phyloP scores from a whole-genome alignment of 441 rosid species.

The Geranium incanum region DNA sequence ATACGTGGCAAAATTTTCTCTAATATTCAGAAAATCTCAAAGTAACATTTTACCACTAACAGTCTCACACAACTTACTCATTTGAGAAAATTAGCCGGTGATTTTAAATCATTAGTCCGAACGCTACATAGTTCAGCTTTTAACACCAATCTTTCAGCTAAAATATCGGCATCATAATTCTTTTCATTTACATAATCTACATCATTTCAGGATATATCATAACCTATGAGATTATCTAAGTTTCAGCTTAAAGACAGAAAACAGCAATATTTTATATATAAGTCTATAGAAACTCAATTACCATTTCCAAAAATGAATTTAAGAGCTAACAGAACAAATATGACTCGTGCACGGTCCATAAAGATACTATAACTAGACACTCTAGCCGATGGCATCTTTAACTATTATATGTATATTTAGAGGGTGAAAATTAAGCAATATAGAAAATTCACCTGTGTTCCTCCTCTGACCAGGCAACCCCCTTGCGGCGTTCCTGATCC shows the following conservation, averaged over 20 bases:
- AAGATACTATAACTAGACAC: conserved; percentile 2
- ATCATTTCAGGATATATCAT: background rate
- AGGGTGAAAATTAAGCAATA: conserved; percentile 15
- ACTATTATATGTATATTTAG: background rate
- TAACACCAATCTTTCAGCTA: background rate
- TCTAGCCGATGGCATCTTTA: conserved; percentile 11
- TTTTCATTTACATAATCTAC: background rate
- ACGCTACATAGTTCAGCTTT: background rate
- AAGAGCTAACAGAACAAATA: background rate
- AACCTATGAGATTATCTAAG: background rate
- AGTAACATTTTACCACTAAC: background rate
- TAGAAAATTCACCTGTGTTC: conserved; percentile 72
- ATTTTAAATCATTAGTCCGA: background rate
- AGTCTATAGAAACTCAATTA: background rate
- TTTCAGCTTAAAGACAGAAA: background rate
- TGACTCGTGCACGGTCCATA: background rate
- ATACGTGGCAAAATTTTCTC: no score
- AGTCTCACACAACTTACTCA: background rate
- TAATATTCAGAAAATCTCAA: background rate
- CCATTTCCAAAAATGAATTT: background rate
- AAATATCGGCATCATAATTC: background rate
- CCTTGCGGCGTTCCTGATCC: conserved; percentile 94
- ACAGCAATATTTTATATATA: background rate
- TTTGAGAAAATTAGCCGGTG: background rate
- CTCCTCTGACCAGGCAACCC: conserved; percentile 97